Evolutionary conservation across 2,329 filamentous ascomycete species (phyloP).

Genomic region (Ascochyta fabae): DNA sequence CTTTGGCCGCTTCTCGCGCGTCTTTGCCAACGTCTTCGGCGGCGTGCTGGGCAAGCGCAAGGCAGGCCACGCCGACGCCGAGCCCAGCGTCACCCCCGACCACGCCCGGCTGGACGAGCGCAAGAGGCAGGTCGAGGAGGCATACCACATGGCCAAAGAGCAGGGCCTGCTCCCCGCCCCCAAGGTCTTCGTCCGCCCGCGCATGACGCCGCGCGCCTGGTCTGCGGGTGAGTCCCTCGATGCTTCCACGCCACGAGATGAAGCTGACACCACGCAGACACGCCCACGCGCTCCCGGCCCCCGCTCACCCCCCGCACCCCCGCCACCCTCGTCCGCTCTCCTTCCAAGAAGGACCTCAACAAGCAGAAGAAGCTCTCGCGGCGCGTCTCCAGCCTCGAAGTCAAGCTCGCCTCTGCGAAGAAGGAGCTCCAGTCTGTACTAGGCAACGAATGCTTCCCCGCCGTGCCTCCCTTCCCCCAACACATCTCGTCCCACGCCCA

Average conservation of each 20-base stretch:
- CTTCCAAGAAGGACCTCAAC: conserved; percentile 63
- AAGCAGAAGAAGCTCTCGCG: conserved; percentile 64
- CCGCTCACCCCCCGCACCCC: conserved; percentile 30
- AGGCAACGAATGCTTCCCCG: conserved; percentile 48
- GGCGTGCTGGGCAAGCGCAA: conserved; percentile 43
- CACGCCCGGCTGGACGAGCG: conserved; percentile 32
- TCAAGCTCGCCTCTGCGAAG: conserved; percentile 62
- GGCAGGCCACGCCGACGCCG: conserved; percentile 29
- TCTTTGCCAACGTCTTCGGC: conserved; percentile 33
- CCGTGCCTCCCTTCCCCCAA: conserved; percentile 44
- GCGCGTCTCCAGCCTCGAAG: conserved; percentile 66
- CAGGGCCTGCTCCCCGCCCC: conserved; percentile 42
- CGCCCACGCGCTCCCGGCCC: background rate
- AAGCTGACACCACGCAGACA: background rate
- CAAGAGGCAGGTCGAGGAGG: conserved; percentile 39
- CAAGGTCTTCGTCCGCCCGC: conserved; percentile 42
- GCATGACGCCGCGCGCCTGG: conserved; percentile 17
- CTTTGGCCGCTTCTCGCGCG: conserved; percentile 39
- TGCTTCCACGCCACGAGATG: background rate
- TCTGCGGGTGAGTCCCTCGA: conserved; percentile 7
- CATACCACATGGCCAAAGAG: conserved; percentile 42
- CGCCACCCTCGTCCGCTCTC: conserved; percentile 52
- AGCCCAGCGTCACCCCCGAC: conserved; percentile 20
- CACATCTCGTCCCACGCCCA: background rate
- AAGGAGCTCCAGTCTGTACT: conserved; percentile 60